Base-by-base conservation (phyloP, 192 early-diverging fungal species). In the Kickxella alabastrina region DNA sequence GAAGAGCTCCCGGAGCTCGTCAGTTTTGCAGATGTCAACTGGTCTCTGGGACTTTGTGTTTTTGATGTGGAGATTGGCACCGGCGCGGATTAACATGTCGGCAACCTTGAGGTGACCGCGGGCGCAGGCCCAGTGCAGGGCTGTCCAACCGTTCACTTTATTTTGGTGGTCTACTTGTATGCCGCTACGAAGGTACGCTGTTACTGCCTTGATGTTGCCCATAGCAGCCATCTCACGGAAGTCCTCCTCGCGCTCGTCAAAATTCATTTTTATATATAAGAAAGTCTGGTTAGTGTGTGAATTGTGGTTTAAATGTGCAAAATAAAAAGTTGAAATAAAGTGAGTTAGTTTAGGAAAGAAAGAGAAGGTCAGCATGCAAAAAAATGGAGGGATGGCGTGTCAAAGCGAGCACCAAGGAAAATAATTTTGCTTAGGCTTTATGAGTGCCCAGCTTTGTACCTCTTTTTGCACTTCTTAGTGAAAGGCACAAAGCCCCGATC, bases 61-160 rank as follows among this genome's bases (percentile, higher is more conserved):
- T 36, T 65, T 59, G 18, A 90, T 21, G 9, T 41, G 42, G 13
- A 61, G 39, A 21, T 80, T 57, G 6, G 92, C 92, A 12, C 89
- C 88, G 26, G 80, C 68, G 13, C 79, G 71, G 49, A 93, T 43
- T 39, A 93, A 59, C 9, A 76, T 42, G 2, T 66, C 69, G 2
- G 85, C 78, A 37, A 90, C 59, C 6, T 74, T 62, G 10, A 62
- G 56, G 54, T 92, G 80, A 10, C 82, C 80, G 45, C 87, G 79
- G 18, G 80, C 76, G 37, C 81, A 59, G 5, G 90, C 87, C 89
- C 90, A 93, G 54, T 89, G 86, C 3, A 93, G 57, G 42, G 77
- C 83, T 62, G 73, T 61, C 84, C 83, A 83, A 15, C 82, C 77
- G 43, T 87, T 92, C 74, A 90, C 82, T 25, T 69, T 72, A 73